Evolutionary conservation across 2,329 filamentous ascomycete species (phyloP), one percentile per base, ranked within the genome.

Genomic region (Cordyceps pruinosa): DNA sequence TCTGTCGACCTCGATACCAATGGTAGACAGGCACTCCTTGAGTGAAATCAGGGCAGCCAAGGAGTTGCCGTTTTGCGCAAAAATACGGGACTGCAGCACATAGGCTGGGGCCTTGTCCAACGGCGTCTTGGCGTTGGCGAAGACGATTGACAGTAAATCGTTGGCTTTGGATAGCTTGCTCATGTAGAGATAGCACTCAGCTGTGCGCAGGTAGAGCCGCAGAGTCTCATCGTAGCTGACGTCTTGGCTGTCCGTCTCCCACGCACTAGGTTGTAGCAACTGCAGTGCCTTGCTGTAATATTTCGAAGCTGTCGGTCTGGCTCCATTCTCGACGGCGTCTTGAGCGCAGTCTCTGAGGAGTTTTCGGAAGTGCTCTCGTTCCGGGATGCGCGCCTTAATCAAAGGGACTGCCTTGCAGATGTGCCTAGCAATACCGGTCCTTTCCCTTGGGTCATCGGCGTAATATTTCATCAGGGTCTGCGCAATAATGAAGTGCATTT

Each of bases 401-500:
- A 94, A 83, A 35, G 86, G 81, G 26, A 88, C 80, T 2, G 88
- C 86, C 62, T 88, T 83, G 66, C 89, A 92, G 4, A 96, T 87
- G 68, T 97, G 93, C 5, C 86, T 82, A 23, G 90, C 89, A 59
- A 87, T 86, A 59, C 83, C 86, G 66, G 95, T 91, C 13, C 85
- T 79, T 26, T 81, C 79, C 50, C 79, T 79, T 1, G 82, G 76
- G 59, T 90, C 85, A 25, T 80, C 71, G 8, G 75, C 67, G 59
- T 81, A 83, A 64, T 91, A 86, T 63, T 88, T 88, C 69, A 92
- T 83, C 62, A 97, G 82, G 0, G 87, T 87, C 66, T 90, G 86
- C 0, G 89, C 88, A 64, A 97, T 90, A 46, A 91, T 84, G 64
- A 92, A 97, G 70, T 97, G 91, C 92, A 97, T 97, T 64, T 88